Conservation (phyloP, 78 protist genomes). For the Polysphondylium violaceum region DNA sequence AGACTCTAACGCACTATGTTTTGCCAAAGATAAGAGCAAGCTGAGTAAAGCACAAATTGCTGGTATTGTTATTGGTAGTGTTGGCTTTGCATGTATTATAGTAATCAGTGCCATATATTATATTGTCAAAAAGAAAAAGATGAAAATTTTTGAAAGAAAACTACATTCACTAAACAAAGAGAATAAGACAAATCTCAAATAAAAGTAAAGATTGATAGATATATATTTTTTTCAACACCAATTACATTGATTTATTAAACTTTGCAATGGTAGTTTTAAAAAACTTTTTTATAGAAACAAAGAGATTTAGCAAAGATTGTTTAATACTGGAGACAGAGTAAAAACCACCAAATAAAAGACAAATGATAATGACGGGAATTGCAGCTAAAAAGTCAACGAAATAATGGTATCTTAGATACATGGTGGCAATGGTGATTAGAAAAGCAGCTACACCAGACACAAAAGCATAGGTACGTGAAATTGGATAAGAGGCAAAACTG, state of each 20-base stretch:
- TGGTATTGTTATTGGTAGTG: neutral
- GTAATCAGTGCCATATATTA: neutral
- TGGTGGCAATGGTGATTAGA: slow-evolving; percentile 65
- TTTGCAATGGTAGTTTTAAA: neutral
- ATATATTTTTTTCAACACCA: no score
- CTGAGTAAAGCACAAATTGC: neutral
- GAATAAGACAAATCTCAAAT: no score
- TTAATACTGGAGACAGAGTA: slow-evolving; percentile 33
- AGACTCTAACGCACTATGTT: neutral
- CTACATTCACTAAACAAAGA: no score
- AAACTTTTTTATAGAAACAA: neutral
- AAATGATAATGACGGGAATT: slow-evolving; percentile 41
- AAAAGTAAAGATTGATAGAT: no score
- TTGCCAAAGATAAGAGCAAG: neutral
- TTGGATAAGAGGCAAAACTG: slow-evolving; percentile 40
- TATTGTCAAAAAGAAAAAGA: neutral
- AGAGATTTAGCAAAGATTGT: neutral
- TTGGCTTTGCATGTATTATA: neutral
- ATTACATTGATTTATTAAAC: slow-evolving; percentile 18
- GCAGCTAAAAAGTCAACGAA: slow-evolving; percentile 69
- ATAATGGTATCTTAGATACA: slow-evolving; percentile 69
- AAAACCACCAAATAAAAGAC: slow-evolving; percentile 71
- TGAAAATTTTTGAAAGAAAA: no score
- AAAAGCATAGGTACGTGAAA: slow-evolving; percentile 51
- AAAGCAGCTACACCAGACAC: slow-evolving; percentile 50